Base-by-base conservation (phyloP, 2,329 filamentous ascomycete species). In the Colletotrichum trifolii region DNA sequence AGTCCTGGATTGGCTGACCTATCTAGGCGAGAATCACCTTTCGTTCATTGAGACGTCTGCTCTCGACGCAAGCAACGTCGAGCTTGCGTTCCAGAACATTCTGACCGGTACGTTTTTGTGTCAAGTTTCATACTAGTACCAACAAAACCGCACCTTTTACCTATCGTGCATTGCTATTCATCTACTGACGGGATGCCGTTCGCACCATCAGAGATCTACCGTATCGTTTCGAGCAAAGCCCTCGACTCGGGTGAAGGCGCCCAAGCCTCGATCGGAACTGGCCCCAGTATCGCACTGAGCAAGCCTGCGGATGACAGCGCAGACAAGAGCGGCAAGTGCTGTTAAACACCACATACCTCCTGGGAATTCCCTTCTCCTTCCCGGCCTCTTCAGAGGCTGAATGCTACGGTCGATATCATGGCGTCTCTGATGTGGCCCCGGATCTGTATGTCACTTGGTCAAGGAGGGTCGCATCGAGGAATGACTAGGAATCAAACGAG, bases 21-120 rank as follows among this genome's bases (percentile, higher is more conserved):
- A 13, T 47, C 46, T 72, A 97, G 94, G 93, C 86, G 94, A 97
- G 81, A 97, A 97, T 84, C 95, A 97, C 79, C 87, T 98, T 49
- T 98, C 95, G 55, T 99, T 99, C 81, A 99, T 99, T 80, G 96
- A 99, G 86, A 99, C 96, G 46, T 99, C 96, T 67, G 96, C 96
- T 69, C 90, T 99, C 74, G 96, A 99, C 78, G 96, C 96, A 73
- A 98, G 94, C 88, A 99, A 99, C 77, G 96, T 99, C 71, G 96
- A 99, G 83, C 89, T 98, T 76, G 96, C 96, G 67, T 98, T 99
- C 88, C 95, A 99, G 84, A 98, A 98, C 82, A 99, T 99, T 77
- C 86, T 99, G 78, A 99, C 96, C 77, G 95, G 95, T 97, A 8
- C 25, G 39, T 40, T 42, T 25, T 38, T 53, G 48, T 8, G 48